A percentile compares a stretch with the other conserved stretches of the same genome.
Evolutionary conservation across 106 monocot genomes (phyloP).

Genomic region (Chionographis japonica): DNA sequence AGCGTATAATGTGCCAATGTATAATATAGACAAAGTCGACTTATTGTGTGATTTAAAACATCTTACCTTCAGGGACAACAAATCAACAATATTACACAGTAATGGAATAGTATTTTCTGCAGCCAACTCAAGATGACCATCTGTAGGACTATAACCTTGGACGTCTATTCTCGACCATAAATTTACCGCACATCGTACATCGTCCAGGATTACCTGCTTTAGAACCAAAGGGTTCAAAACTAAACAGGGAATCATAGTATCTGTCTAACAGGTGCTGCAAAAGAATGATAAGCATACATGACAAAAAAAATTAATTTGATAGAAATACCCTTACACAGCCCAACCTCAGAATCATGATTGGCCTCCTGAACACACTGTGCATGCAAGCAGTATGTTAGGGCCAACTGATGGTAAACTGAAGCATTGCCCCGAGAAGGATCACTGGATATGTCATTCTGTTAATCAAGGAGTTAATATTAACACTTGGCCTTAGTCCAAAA

Average conservation of each 20-base stretch:
- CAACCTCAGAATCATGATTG: slow-evolving; percentile 48
- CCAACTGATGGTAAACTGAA: slow-evolving; percentile 44
- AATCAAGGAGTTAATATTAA: background rate
- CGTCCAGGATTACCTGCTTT: slow-evolving; percentile 37
- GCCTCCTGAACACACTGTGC: slow-evolving; percentile 73
- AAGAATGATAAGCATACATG: background rate
- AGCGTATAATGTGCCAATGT: background rate
- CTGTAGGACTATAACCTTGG: slow-evolving; percentile 11
- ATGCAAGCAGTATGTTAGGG: slow-evolving; percentile 50
- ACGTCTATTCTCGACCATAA: slow-evolving; percentile 25
- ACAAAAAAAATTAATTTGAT: too few relatives aligned
- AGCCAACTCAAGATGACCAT: background rate
- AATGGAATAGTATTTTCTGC: slow-evolving; percentile 28
- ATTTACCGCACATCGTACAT: slow-evolving; percentile 32
- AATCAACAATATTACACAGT: slow-evolving; percentile 41
- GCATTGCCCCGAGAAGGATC: slow-evolving; percentile 21
- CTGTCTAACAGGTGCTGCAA: background rate
- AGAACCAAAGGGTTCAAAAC: slow-evolving; percentile 4
- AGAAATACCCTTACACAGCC: background rate
- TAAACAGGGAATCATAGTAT: background rate
- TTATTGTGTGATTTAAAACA: background rate
- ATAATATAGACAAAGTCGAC: background rate
- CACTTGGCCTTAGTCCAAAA: background rate
- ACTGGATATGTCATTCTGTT: slow-evolving; percentile 27
- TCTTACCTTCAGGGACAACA: slow-evolving; percentile 51